Percentiles rank a stretch among this genome's conserved stretches.
phyloP scores from a whole-genome alignment of 2,329 filamentous ascomycete species.

The Pseudogymnoascus sp. region DNA sequence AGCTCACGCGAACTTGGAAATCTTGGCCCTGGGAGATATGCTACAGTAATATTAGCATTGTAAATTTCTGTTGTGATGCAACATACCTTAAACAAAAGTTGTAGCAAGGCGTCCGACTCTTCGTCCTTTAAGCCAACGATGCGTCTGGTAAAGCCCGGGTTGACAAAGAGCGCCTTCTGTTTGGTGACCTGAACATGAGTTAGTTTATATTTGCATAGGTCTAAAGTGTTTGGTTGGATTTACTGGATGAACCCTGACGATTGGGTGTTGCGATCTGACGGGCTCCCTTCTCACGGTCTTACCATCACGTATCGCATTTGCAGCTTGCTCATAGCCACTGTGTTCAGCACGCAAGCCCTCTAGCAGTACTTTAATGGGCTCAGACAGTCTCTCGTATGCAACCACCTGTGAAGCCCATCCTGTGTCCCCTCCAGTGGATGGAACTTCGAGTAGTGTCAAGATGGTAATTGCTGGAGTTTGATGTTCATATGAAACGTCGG shows the following conservation, averaged over 20 bases:
- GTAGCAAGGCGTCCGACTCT: constrained; percentile 67
- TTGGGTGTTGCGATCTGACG: constrained; percentile 62
- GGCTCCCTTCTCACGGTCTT: constrained; percentile 67
- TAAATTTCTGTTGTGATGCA: constrained; percentile 23
- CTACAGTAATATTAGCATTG: constrained; percentile 51
- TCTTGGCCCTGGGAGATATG: constrained; percentile 65
- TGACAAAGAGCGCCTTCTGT: constrained; percentile 73
- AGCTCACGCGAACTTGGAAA: constrained; percentile 65
- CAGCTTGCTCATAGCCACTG: constrained; percentile 70
- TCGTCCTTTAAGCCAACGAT: constrained; percentile 79
- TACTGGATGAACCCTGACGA: constrained; percentile 67
- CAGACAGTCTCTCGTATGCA: constrained; percentile 71
- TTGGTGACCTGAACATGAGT: constrained; percentile 46
- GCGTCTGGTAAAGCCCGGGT: constrained; percentile 68
- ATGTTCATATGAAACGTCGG: constrained; percentile 75
- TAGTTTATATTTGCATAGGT: not conserved
- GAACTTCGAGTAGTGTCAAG: constrained; percentile 71
- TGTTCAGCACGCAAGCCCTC: constrained; percentile 73
- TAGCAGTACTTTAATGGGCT: constrained; percentile 66
- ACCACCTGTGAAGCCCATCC: constrained; percentile 69
- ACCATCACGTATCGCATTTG: constrained; percentile 54
- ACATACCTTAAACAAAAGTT: constrained; percentile 56
- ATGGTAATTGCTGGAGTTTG: constrained; percentile 85
- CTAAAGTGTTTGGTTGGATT: constrained; percentile 37
- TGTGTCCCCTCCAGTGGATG: constrained; percentile 71